Percentiles rank a stretch among this genome's conserved stretches.
phyloP scores from a whole-genome alignment of 768 basidiomycete genomes.

The Chalciporus piperatus region DNA sequence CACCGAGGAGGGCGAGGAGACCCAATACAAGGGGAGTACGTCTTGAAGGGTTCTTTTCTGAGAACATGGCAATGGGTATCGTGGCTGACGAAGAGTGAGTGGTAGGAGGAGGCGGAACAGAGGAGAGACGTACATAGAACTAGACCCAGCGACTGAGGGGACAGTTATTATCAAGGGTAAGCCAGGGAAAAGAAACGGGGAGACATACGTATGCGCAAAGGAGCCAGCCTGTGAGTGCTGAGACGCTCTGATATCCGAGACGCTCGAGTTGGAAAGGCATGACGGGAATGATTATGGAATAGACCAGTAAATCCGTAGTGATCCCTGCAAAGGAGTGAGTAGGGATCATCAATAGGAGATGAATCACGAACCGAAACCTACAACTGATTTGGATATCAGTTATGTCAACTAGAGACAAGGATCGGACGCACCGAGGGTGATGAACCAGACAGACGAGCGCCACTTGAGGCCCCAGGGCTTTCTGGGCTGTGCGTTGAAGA shows the following conservation, averaged over 20 bases:
- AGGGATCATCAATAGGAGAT: background rate
- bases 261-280: constrained; percentile 59
- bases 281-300: constrained; percentile 61
- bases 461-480: constrained; percentile 49
- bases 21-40: constrained; percentile 50
- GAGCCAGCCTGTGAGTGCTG: constrained; percentile 56
- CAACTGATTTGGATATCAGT: constrained; percentile 30
- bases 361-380: constrained; percentile 44
- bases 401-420: too few species aligned
- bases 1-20: constrained; percentile 46
- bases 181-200: background rate
- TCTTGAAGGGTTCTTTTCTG: constrained; percentile 49
- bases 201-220: constrained; percentile 54
- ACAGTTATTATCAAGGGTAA: background rate
- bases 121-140: constrained; percentile 42
- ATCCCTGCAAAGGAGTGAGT: constrained; percentile 26
- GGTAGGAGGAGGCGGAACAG: background rate
- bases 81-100: constrained; percentile 39
- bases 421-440: constrained; percentile 42
- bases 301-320: constrained; percentile 54
- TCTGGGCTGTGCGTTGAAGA: background rate
- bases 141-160: constrained; percentile 50
- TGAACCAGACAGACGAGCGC: constrained; percentile 57
- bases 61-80: constrained; percentile 53
- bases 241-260: constrained; percentile 44